Evolutionary conservation across 495 filamentous ascomycete species (phyloP), one percentile per base, ranked within the genome.

Genomic region (Podospora sp.): DNA sequence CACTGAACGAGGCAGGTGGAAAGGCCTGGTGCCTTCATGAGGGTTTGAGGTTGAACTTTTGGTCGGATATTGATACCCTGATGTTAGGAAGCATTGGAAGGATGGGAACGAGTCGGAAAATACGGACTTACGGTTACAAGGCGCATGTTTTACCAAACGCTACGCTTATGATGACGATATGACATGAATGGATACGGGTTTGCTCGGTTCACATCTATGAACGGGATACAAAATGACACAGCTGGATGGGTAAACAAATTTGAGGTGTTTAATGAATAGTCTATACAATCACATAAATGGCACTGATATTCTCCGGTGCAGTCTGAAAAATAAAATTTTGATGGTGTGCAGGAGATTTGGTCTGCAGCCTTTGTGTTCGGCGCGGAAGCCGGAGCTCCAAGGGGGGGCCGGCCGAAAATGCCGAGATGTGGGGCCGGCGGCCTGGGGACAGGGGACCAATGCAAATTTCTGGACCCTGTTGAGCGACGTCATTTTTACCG

Each of bases 1-100:
- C 70, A 79, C 77, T 20, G 83, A 86, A 65, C 69, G 83, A 49
- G 81, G 81, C 16, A 68, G 82, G 51, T 84, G 80, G 80, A 78
- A 68, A 51, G 72, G 70, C 11, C 69, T 81, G 21, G 66, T 69
- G 51, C 70, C 83, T 9, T 78, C 73, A 1, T 76, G 65, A 73
- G 29, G 16, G 35, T 49, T n/a, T 21, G 22, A 29, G 21, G n/a
- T 20, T 2, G 35, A 22, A 11, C 6, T 5, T 8, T n/a, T 20
- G 21, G 56, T 35, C n/a, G 16, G 26, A 18, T 59, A 8, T 35
- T 59, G 26, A 3, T 20, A 11, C 16, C 25, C 40, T 46, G 29
- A 8, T 3, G 3, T 33, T 33, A 33, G 29, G 29, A 33, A 8
- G 29, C 29, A 33, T 33, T 33, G 8, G 29, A 33, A 33, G 29